Percentiles rank a stretch among this genome's conserved stretches.
phyloP scores from a whole-genome alignment of 768 basidiomycete species.

The Hypholoma sublateritium region DNA sequence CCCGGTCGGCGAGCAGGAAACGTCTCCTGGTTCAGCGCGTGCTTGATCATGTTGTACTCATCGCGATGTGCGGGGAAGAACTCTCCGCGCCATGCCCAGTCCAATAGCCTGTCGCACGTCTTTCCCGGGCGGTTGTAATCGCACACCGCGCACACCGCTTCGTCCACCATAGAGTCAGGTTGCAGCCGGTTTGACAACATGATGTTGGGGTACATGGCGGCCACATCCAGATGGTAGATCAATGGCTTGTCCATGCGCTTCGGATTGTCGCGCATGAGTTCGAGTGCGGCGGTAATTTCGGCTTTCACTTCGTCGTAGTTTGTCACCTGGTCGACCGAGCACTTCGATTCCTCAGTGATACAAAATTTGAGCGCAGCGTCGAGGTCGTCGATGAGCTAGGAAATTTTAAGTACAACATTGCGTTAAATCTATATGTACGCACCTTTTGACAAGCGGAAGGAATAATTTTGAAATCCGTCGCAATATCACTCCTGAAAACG shows the following conservation, averaged over 20 bases:
- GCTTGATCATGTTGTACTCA: conserved; percentile 98
- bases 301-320: conserved; percentile 94
- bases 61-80: conserved; percentile 97
- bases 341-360: conserved; percentile 81
- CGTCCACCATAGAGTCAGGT: conserved; percentile 96
- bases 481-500: conserved; percentile 95
- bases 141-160: conserved; percentile 95
- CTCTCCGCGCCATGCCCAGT: conserved; percentile 99
- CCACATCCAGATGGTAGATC: conserved; percentile 98
- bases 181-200: conserved; percentile 99
- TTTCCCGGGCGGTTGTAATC: conserved; percentile 98
- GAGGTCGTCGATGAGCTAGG: conserved; percentile 88
- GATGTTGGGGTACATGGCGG: conserved; percentile 99
- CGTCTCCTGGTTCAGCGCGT: conserved; percentile 90
- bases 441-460: conserved; percentile 86
- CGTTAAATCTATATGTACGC: background rate
- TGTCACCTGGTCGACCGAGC: conserved; percentile 77
- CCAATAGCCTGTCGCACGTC: conserved; percentile 87
- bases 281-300: conserved; percentile 74
- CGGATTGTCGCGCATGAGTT: conserved; percentile 89
- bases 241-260: conserved; percentile 87
- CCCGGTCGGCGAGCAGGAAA: conserved; percentile 83
- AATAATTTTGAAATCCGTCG: conserved; percentile 92
- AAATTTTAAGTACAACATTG: conserved; percentile 3
- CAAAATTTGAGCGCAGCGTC: conserved; percentile 91